Base-by-base conservation (phyloP, 1,139 yeast genomes). In the Yamadazyma blattariae region DNA sequence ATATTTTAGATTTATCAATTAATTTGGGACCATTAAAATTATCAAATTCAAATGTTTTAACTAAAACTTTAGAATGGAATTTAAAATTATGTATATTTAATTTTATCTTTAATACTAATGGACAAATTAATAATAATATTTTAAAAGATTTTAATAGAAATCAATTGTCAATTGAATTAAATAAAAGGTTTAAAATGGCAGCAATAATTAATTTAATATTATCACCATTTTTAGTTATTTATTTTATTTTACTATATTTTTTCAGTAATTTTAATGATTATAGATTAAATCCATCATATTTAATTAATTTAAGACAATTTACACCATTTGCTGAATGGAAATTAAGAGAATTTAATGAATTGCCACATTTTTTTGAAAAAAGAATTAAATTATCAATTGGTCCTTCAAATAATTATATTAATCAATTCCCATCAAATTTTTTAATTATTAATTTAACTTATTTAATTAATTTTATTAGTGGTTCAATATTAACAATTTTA, bases 281-380 rank as follows among this genome's bases (percentile, higher is more conserved):
- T 56, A 85, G 87, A 55, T 78, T 86, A 27, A 86, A 92, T 40
- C 98, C 98, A 0, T 79, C 92, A 2, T 71, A 90, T 10, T 70
- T 92, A 36, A 82, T 95, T 8, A 82, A 90, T 2, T 54, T 68
- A 31, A 69, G 98, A 33, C 95, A 88, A 50, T 92, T 88, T 52
- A 88, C 97, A 0, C 97, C 97, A 0, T 76, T 78, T 57, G 97
- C 97, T 0, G 92, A 87, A 52, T 92, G 98, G 97, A 87, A 83
- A 55, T 75, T 94, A 52, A 70, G 98, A 38, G 98, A 92, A 54
- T 88, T 85, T 55, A 92, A 92, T 55, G 99, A 92, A 56, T 68
- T 92, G 14, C 88, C 88, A 27, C 98, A 92, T 59, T 71, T 92
- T 27, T 92, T 92, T 57, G 79, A 79, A 39, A 79, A 82, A 47